Evolutionary conservation across 345 rosid species (phyloP).

Genomic region (Brassica incana): DNA sequence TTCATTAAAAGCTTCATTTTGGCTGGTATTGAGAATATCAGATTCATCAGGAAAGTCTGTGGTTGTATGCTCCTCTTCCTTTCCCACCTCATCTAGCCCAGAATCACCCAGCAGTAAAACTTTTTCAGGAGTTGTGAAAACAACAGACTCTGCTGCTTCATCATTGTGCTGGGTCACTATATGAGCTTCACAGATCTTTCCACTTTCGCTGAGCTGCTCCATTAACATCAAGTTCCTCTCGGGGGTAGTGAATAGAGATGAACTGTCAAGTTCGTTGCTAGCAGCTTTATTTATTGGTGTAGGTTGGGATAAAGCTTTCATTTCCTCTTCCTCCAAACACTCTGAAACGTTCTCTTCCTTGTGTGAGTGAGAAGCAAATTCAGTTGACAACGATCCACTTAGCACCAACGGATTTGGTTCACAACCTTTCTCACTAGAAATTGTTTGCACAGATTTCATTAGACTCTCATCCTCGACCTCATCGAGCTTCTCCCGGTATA

Average conservation of each 20-base stretch:
- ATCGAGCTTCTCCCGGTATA: neutral
- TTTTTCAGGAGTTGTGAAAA: constrained; percentile 14
- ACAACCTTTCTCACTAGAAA: constrained; percentile 4
- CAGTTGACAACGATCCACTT: constrained; percentile 6
- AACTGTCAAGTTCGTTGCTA: neutral
- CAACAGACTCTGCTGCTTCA: constrained; percentile 11
- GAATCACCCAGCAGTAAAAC: neutral
- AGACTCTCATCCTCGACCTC: constrained; percentile 8
- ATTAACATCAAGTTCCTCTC: constrained; percentile 16
- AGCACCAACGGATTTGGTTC: constrained; percentile 10
- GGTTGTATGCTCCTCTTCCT: neutral
- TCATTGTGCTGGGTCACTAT: constrained; percentile 5
- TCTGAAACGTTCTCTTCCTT: constrained; percentile 1
- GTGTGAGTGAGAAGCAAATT: neutral
- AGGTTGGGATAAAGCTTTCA: constrained; percentile 5
- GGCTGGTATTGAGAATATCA: neutral
- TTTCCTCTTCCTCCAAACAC: constrained; percentile 1
- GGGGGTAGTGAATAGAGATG: constrained; percentile 13
- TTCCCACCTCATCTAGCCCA: constrained; percentile 3
- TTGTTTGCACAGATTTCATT: neutral
- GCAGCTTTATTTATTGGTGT: neutral
- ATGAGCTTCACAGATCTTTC: neutral
- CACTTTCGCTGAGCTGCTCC: constrained; percentile 9
- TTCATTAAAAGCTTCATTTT: neutral
- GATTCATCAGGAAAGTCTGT: neutral